phyloP scores from a whole-genome alignment of 306 rosid species.

The Pyrus pyrifolia region DNA sequence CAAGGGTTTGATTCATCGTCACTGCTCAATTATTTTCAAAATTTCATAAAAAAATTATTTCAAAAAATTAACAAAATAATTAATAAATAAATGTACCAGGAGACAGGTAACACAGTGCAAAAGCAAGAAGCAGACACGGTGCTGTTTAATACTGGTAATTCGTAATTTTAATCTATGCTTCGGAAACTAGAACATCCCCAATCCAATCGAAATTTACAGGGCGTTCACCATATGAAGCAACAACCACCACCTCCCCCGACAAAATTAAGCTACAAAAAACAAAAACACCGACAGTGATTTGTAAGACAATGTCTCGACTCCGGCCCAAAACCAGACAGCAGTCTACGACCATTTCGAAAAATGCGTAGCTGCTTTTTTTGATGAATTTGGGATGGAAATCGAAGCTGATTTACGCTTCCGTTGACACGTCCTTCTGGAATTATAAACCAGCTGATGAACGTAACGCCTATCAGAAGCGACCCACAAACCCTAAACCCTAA shows the following conservation, averaged over 20 bases:
- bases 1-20: neutral
- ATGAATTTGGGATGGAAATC: slow-evolving; percentile 16
- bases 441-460: slow-evolving; percentile 44
- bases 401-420: slow-evolving; percentile 62
- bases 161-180: slow-evolving; percentile 43
- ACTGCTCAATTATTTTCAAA: neutral
- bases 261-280: too few relatives aligned
- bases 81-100: slow-evolving; percentile 41
- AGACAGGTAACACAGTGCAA: slow-evolving; percentile 81
- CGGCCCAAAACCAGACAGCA: slow-evolving; percentile 14
- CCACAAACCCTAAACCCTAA: too few relatives aligned
- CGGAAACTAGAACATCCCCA: slow-evolving; percentile 80
- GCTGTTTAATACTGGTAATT: slow-evolving; percentile 70
- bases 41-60: neutral
- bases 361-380: slow-evolving; percentile 15
- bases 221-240: slow-evolving; percentile 86
- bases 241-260: too few relatives aligned
- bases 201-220: slow-evolving; percentile 17
- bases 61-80: neutral
- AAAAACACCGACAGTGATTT: too few relatives aligned
- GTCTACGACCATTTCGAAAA: slow-evolving; percentile 17
- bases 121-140: slow-evolving; percentile 20
- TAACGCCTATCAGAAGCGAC: slow-evolving; percentile 90
- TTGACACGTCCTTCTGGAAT: slow-evolving; percentile 72
- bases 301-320: slow-evolving; percentile 26